Conservation (phyloP, 805 yeast species). For the Hanseniaspora guilliermondii region DNA sequence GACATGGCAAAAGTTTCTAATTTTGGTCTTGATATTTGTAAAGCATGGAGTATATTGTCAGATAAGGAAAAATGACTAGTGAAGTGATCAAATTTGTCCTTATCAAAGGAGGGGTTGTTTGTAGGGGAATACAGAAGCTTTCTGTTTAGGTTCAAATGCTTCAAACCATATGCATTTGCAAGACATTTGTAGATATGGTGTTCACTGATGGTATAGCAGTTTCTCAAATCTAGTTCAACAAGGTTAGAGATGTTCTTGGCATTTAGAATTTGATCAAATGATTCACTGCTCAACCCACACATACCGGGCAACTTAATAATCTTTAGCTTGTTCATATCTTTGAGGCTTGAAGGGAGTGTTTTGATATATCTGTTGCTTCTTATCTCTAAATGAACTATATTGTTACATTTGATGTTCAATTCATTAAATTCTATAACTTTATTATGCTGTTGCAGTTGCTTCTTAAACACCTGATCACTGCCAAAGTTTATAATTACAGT, state of each 20-base stretch:
- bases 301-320: constrained; percentile 3
- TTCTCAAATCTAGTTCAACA: constrained; percentile 5
- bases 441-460: neutral
- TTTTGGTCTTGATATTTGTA: constrained; percentile 5
- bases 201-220: constrained; percentile 10
- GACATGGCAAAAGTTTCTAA: constrained; percentile 71
- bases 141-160: constrained; percentile 11
- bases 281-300: constrained; percentile 1
- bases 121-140: constrained; percentile 2
- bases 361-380: constrained; percentile 11
- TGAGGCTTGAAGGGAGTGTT: neutral
- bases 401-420: constrained; percentile 5
- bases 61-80: constrained; percentile 1
- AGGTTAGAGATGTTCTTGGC: neutral
- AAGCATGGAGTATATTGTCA: constrained; percentile 8
- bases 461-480: constrained; percentile 4
- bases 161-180: neutral
- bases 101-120: neutral
- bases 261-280: neutral
- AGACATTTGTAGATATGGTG: neutral
- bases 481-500: constrained; percentile 12
- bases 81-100: neutral
- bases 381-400: constrained; percentile 10
- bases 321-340: neutral
- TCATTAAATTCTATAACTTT: neutral